Conservation (phyloP, 768 basidiomycete species). For the Hydnomerulius pinastri region DNA sequence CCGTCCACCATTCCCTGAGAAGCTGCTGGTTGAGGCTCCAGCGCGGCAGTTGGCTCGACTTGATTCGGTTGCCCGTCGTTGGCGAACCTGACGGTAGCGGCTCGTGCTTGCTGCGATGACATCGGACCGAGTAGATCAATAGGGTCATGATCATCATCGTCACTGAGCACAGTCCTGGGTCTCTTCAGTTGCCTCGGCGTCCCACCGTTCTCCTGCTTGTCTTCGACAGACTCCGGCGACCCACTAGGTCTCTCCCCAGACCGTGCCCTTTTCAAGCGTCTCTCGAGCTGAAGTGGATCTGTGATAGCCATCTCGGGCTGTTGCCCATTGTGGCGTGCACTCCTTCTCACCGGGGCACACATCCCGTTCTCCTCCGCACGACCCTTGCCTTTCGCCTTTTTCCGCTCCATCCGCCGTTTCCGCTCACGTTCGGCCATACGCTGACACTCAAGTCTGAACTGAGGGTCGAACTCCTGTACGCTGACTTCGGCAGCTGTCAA, state of each 20-base stretch:
- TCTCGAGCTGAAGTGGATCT: conserved; percentile 74
- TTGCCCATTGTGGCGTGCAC: conserved; percentile 72
- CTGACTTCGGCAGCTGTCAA: conserved; percentile 82
- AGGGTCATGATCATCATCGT: conserved; percentile 52
- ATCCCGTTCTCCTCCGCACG: conserved; percentile 29
- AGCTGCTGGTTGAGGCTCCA: conserved; percentile 8
- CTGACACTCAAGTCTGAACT: conserved; percentile 81
- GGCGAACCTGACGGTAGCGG: conserved; percentile 53
- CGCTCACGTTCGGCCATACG: conserved; percentile 81
- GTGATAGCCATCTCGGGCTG: conserved; percentile 72
- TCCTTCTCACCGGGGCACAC: conserved; percentile 59
- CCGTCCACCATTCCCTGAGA: background rate
- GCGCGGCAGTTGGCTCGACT: conserved; percentile 15
- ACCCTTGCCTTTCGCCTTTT: conserved; percentile 38
- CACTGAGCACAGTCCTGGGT: conserved; percentile 44
- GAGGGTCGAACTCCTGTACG: conserved; percentile 81
- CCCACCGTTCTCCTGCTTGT: conserved; percentile 39
- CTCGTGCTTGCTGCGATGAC: conserved; percentile 34
- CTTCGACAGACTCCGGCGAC: conserved; percentile 46
- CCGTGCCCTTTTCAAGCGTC: conserved; percentile 71
- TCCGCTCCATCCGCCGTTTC: conserved; percentile 57
- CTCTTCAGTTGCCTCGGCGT: conserved; percentile 54
- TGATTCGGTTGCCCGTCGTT: conserved; percentile 26
- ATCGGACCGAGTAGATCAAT: conserved; percentile 39
- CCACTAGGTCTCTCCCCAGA: conserved; percentile 56